Evolutionary conservation across 1,139 yeast species (phyloP).

Genomic region (Taphrina confusa): DNA sequence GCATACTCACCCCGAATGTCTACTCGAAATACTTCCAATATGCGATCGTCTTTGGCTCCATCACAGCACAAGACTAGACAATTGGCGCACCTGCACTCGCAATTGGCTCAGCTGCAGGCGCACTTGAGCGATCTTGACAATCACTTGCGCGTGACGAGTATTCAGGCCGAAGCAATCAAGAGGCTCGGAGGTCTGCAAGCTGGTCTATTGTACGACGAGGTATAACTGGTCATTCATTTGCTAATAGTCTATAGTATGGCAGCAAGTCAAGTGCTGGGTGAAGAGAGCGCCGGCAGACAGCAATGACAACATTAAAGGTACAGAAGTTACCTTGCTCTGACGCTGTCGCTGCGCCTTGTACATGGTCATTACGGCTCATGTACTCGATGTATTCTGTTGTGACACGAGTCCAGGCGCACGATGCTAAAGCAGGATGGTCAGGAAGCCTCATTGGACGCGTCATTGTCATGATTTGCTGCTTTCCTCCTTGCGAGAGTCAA

Average conservation of each 20-base stretch:
- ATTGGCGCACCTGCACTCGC: slow-evolving; percentile 62
- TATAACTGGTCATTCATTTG: background rate
- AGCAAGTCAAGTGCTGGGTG: slow-evolving; percentile 59
- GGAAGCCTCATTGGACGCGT: background rate
- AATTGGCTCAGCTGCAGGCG: slow-evolving; percentile 63
- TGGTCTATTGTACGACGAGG: slow-evolving; percentile 47
- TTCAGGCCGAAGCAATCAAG: slow-evolving; percentile 60
- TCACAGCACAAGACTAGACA: slow-evolving; percentile 53
- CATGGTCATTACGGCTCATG: too few relatives aligned
- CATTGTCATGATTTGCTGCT: background rate
- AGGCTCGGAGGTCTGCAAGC: slow-evolving; percentile 64
- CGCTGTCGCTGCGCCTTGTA: too few relatives aligned
- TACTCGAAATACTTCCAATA: background rate
- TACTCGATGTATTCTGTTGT: too few relatives aligned
- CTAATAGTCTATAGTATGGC: slow-evolving; percentile 52
- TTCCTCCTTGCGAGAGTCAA: slow-evolving; percentile 14
- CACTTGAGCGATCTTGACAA: slow-evolving; percentile 61
- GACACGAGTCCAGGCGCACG: too few relatives aligned
- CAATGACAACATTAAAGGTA: too few relatives aligned
- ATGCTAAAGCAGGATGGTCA: too few relatives aligned
- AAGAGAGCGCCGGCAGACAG: slow-evolving; percentile 32
- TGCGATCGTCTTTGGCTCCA: slow-evolving; percentile 23
- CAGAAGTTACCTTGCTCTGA: too few relatives aligned
- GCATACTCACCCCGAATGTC: too few relatives aligned
- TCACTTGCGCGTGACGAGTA: slow-evolving; percentile 56